Conservation (phyloP, 1,139 yeast genomes). For the Yamadazyma conglobata region DNA sequence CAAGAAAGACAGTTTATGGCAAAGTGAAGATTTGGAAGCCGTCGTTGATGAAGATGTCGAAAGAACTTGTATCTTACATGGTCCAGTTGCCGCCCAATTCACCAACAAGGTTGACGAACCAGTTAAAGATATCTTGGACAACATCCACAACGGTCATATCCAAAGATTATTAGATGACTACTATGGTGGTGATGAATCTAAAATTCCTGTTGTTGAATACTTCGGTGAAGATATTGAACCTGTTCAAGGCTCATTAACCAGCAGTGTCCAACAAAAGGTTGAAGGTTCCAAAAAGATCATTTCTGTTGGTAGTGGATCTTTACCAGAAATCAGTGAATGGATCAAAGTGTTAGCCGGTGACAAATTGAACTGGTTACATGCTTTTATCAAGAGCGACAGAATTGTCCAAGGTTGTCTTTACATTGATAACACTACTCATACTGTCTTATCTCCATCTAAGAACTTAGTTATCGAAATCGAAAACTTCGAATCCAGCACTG, state of each 20-base stretch:
- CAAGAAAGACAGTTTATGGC: slow-evolving; percentile 99
- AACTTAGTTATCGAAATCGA: slow-evolving; percentile 62
- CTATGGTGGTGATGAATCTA: slow-evolving; percentile 65
- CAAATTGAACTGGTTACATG: slow-evolving; percentile 84
- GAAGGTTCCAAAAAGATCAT: slow-evolving; percentile 38
- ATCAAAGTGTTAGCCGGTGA: slow-evolving; percentile 77
- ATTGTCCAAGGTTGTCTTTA: slow-evolving; percentile 84
- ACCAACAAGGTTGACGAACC: slow-evolving; percentile 89
- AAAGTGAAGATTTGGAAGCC: slow-evolving; percentile 94
- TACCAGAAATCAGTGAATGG: slow-evolving; percentile 63
- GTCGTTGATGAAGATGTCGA: slow-evolving; percentile 95
- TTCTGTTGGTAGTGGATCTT: slow-evolving; percentile 36
- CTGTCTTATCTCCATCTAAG: slow-evolving; percentile 72
- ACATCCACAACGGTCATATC: slow-evolving; percentile 88
- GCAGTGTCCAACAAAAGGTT: slow-evolving; percentile 17
- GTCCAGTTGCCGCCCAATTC: slow-evolving; percentile 97
- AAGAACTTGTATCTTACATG: slow-evolving; percentile 96
- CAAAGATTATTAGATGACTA: slow-evolving; percentile 61
- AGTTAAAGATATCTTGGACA: slow-evolving; percentile 82
- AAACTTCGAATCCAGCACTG: slow-evolving; percentile 31
- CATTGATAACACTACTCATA: slow-evolving; percentile 72
- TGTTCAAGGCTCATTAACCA: slow-evolving; percentile 17
- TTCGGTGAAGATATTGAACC: slow-evolving; percentile 67
- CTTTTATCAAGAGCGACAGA: slow-evolving; percentile 74
- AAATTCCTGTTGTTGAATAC: slow-evolving; percentile 84